These are phyloP conservation scores for Bertia moriformis DNA, from an alignment of 2,329 filamentous ascomycete species.

Conservation along the genomic window DNA sequence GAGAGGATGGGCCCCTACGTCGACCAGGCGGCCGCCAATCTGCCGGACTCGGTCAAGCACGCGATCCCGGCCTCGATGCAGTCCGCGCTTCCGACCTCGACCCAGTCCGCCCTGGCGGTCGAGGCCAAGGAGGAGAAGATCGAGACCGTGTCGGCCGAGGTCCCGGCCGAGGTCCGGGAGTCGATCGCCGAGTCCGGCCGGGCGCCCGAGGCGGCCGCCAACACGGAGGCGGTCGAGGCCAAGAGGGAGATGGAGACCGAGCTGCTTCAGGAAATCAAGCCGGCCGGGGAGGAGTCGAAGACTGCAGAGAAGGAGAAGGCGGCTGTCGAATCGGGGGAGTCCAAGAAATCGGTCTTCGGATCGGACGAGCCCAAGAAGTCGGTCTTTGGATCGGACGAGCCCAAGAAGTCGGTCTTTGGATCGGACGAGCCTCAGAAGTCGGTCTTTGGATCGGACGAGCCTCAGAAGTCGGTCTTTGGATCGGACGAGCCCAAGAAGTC, in stretches of 20 bases:
- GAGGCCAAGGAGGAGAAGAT: constrained; percentile 24
- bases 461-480: too few relatives aligned
- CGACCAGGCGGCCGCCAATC: constrained; percentile 20
- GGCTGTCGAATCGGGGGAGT: constrained; percentile 14
- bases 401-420: too few relatives aligned
- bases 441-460: too few relatives aligned
- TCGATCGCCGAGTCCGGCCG: constrained; percentile 41
- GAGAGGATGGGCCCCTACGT: constrained; percentile 22
- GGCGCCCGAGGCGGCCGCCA: constrained; percentile 58
- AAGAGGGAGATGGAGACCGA: constrained; percentile 65
- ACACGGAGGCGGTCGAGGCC: constrained; percentile 54
- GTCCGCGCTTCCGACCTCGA: constrained; percentile 31
- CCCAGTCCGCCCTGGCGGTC: constrained; percentile 29
- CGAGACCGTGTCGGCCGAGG: constrained; percentile 30
- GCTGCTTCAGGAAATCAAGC: constrained; percentile 49
- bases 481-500: too few relatives aligned
- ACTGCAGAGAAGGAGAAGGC: constrained; percentile 18
- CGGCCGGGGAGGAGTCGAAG: too few relatives aligned
- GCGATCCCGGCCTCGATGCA: too few relatives aligned
- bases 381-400: too few relatives aligned
- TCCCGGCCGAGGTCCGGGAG: constrained; percentile 40
- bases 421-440: too few relatives aligned
- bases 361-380: too few relatives aligned
- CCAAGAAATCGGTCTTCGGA: constrained; percentile 4
- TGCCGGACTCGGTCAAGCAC: constrained; percentile 38